Conservation (phyloP, 2,329 filamentous ascomycete genomes). For the Phialophora chinensis region DNA sequence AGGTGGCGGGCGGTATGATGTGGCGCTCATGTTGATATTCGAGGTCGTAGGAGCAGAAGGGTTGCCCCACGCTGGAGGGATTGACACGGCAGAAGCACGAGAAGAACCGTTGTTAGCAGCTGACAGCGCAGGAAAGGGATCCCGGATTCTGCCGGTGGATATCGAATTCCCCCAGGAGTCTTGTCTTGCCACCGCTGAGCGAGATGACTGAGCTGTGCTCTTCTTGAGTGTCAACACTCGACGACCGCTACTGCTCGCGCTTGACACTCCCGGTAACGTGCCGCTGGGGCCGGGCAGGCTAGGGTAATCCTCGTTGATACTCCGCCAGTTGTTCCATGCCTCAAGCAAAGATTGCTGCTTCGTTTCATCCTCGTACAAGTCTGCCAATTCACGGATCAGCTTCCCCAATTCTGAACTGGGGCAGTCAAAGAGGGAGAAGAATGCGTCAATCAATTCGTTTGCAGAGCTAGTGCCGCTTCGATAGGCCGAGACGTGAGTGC, state of each 20-base stretch:
- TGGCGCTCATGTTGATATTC: conserved; percentile 38
- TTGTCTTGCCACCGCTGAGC: conserved; percentile 62
- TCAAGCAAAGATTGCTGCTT: conserved; percentile 77
- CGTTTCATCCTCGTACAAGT: conserved; percentile 82
- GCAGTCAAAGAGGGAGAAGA: conserved; percentile 86
- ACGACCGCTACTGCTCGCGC: conserved; percentile 60
- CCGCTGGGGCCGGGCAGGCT: conserved; percentile 78
- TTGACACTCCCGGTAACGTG: conserved; percentile 62
- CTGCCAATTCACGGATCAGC: conserved; percentile 86
- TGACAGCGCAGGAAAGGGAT: conserved; percentile 55
- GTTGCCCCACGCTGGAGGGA: conserved; percentile 26
- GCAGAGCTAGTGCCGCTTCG: conserved; percentile 72
- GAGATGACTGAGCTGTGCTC: conserved; percentile 71
- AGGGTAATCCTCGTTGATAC: conserved; percentile 94
- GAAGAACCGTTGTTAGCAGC: conserved; percentile 42
- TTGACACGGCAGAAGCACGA: conserved; percentile 28
- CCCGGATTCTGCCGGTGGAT: conserved; percentile 45
- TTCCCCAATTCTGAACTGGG: conserved; percentile 82
- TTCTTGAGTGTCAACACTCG: conserved; percentile 71
- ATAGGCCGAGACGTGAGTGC: conserved; percentile 78
- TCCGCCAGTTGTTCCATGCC: conserved; percentile 94
- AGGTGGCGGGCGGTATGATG: conserved; percentile 20
- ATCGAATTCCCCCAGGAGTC: conserved; percentile 63
- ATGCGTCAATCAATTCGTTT: conserved; percentile 79
- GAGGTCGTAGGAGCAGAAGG: conserved; percentile 37